Conservation (phyloP, 139 green algal genomes). For the Axilococcus clingmanii region DNA sequence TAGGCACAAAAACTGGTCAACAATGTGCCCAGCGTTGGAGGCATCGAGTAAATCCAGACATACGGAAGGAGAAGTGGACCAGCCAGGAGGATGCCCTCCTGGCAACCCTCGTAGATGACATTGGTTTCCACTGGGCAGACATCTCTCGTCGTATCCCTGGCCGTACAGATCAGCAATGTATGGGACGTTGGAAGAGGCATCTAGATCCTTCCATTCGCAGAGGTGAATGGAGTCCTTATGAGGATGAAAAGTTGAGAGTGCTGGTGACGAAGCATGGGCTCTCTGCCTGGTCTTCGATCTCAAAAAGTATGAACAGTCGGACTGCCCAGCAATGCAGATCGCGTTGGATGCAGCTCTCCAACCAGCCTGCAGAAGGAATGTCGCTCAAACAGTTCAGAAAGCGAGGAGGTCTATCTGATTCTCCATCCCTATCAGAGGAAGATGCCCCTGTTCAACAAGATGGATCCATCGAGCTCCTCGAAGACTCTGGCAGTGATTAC, state of each 20-base stretch:
- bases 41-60: slow-evolving; percentile 81
- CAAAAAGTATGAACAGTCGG: slow-evolving; percentile 40
- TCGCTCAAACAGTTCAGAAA: no score
- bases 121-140: slow-evolving; percentile 59
- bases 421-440: not conserved
- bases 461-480: no score
- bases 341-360: slow-evolving; percentile 28
- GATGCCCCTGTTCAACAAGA: no score
- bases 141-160: slow-evolving; percentile 55
- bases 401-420: not conserved
- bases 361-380: not conserved
- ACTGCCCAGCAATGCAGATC: slow-evolving; percentile 77
- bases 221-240: slow-evolving; percentile 42
- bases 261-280: slow-evolving; percentile 38
- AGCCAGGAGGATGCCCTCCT: slow-evolving; percentile 53
- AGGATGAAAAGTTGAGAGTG: slow-evolving; percentile 46
- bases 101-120: slow-evolving; percentile 37
- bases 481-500: no score
- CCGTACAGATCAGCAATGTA: slow-evolving; percentile 84
- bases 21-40: slow-evolving; percentile 82
- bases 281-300: slow-evolving; percentile 51
- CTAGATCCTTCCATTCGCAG: slow-evolving; percentile 64
- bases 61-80: slow-evolving; percentile 67
- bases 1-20: slow-evolving; percentile 68
- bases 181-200: slow-evolving; percentile 74